A percentile compares a stretch with the other conserved stretches of the same genome.
Conservation (phyloP, 2,329 filamentous ascomycete species). For the Arthrobotrys pseudoclavata region DNA sequence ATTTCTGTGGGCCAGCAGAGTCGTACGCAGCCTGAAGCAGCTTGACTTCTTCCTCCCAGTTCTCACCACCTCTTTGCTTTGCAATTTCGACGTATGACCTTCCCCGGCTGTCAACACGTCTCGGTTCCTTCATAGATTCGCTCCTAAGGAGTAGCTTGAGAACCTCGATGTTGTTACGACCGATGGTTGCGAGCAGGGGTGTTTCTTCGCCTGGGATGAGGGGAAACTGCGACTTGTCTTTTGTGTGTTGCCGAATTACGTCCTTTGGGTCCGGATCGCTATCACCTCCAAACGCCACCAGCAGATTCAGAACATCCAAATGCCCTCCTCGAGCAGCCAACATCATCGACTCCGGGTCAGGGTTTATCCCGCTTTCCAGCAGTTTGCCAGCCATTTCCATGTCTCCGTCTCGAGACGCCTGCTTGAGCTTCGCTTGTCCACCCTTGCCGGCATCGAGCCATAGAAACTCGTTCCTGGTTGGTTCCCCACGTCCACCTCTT, state of each 20-base stretch:
- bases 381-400: constrained; percentile 63
- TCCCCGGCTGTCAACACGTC: constrained; percentile 78
- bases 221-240: constrained; percentile 61
- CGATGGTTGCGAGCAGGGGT: constrained; percentile 93
- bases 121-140: constrained; percentile 79
- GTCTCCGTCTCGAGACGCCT: constrained; percentile 68
- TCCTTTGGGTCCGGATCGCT: constrained; percentile 70
- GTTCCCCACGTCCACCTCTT: constrained; percentile 62
- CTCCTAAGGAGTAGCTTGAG: constrained; percentile 80
- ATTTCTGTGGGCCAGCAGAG: constrained; percentile 65
- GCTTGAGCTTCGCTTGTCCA: constrained; percentile 62
- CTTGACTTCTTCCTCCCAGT: constrained; percentile 89
- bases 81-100: constrained; percentile 90
- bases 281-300: constrained; percentile 77
- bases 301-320: constrained; percentile 84
- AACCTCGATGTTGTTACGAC: constrained; percentile 86
- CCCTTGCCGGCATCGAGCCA: constrained; percentile 64
- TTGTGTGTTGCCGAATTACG: constrained; percentile 59
- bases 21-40: constrained; percentile 83
- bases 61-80: constrained; percentile 82
- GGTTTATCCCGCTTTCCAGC: constrained; percentile 66
- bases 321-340: constrained; percentile 93
- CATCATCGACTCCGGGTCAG: constrained; percentile 87
- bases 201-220: constrained; percentile 80
- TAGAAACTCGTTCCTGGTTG: constrained; percentile 63